Percentiles rank a stretch among this genome's conserved stretches.
Conservation (phyloP, 2,329 filamentous ascomycete species). For the Colletotrichum tabaci region DNA sequence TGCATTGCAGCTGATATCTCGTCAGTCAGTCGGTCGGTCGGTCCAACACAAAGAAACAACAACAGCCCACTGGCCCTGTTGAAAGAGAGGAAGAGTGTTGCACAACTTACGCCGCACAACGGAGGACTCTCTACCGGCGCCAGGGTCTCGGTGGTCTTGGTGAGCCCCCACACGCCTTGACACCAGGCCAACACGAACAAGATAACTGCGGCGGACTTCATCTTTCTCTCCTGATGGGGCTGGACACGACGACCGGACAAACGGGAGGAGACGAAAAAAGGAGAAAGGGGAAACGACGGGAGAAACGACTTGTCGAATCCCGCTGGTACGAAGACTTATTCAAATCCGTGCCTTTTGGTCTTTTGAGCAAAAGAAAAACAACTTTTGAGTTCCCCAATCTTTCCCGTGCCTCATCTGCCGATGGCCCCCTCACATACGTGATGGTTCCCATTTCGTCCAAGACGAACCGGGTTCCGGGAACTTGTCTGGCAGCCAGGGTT, state of each 20-base stretch:
- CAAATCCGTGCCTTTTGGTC: background rate
- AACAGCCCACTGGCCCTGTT: too few relatives aligned
- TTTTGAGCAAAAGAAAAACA: background rate
- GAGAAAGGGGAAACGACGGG: background rate
- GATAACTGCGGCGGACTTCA: constrained; percentile 29
- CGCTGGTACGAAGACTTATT: constrained; percentile 18
- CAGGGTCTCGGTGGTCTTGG: constrained; percentile 26
- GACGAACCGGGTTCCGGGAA: constrained; percentile 18
- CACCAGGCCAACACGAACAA: constrained; percentile 26
- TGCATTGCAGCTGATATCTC: constrained; percentile 42
- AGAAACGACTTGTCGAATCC: background rate
- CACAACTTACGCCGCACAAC: constrained; percentile 42
- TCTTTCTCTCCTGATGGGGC: constrained; percentile 9
- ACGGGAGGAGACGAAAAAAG: background rate
- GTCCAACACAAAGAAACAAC: background rate
- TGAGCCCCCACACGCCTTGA: constrained; percentile 23
- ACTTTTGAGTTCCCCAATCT: background rate
- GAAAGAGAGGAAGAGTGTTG: too few relatives aligned
- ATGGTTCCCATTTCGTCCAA: constrained; percentile 21
- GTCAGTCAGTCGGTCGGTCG: constrained; percentile 21
- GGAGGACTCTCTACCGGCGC: constrained; percentile 34
- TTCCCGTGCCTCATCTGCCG: constrained; percentile 17
- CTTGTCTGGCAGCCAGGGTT: constrained; percentile 20
- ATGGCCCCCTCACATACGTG: constrained; percentile 7
- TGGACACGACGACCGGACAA: background rate